Evolutionary conservation across 345 rosid genomes (phyloP).

Genomic region (Diplotaxis tenuifolia): DNA sequence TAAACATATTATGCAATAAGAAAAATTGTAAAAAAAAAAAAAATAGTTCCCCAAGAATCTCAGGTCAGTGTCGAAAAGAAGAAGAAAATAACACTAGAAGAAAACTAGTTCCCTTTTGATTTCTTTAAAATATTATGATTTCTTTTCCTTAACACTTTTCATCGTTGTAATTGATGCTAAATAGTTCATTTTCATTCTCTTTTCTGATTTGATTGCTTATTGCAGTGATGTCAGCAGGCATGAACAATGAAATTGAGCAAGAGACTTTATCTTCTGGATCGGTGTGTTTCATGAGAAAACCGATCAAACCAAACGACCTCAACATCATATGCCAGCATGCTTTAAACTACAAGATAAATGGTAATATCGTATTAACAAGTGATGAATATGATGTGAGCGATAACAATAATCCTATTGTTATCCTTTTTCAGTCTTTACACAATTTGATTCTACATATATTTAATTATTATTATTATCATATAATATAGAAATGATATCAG

Average conservation of each 20-base stretch:
- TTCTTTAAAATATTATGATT: not conserved
- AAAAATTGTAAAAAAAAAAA: not conserved
- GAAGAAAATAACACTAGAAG: not conserved
- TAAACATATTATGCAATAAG: not conserved
- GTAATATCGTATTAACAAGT: slow-evolving; percentile 12
- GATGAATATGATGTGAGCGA: not conserved
- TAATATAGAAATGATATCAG: not conserved
- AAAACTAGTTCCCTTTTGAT: not conserved
- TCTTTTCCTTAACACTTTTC: not conserved
- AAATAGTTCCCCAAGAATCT: not conserved
- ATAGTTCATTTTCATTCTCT: not conserved
- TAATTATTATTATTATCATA: not conserved
- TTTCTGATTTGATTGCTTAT: not conserved
- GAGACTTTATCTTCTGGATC: slow-evolving; percentile 48
- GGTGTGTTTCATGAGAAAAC: slow-evolving; percentile 43
- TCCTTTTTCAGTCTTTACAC: not conserved
- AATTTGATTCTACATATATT: not conserved
- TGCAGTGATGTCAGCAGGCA: slow-evolving; percentile 71
- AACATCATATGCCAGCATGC: slow-evolving; percentile 48
- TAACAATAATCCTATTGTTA: not conserved
- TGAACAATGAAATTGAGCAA: slow-evolving; percentile 35
- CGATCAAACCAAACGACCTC: slow-evolving; percentile 42
- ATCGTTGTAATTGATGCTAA: slow-evolving; percentile 7
- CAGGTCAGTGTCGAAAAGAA: slow-evolving; percentile 12
- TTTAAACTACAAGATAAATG: slow-evolving; percentile 16